Base-by-base conservation (phyloP, 148 eudicot species). In the Fagopyrum homotropicum region DNA sequence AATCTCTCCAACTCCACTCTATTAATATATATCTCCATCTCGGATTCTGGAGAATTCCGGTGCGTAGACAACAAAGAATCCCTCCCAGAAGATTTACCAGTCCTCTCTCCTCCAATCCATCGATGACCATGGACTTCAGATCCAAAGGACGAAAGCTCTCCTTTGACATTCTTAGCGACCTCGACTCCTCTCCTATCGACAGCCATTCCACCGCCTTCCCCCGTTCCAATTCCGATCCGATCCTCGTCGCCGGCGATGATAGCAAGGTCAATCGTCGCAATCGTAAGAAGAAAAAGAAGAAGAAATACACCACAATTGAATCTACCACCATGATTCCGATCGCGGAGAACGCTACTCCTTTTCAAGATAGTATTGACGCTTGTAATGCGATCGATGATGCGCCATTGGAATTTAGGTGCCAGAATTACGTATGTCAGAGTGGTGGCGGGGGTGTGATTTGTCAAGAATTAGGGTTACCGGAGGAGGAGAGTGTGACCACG, bases 111-210 rank as follows among this genome's bases (percentile, higher is more conserved):
- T 55, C 22, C 60, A 55, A 55, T 15, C n/a, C n/a, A 4, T 35
- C n/a, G 69, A 64, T 64, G 45, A 35, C 35, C 72, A 89, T 88
- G 91, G 85, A 77, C 66, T 73, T 85, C 76, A 82, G 89, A 88
- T 83, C 93, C 60, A 74, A 78, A 17, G 85, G 83, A 15, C 86
- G 88, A 30, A 85, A 88, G 75, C 83, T 91, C 73, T 89, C 97
- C 15, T 91, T 91, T 79, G 92, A 88, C 57, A 76, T 89, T 50
- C 89, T 91, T 14, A 30, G 79, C 68, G 69, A 82, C 64, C 17
- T 45, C 49, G 29, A 61, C 29, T 45, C 59, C 76, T 59, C 35
- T 8, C 35, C 35, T 5, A 7, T 11, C 45, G 45, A 64, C 40
- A 35, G 40, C 45, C 69, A 14, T 56, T 56, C 77, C 69, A 79